Evolutionary conservation across 2,329 filamentous ascomycete species (phyloP).

Genomic region (Immersiporthe knoxdaviesiana): DNA sequence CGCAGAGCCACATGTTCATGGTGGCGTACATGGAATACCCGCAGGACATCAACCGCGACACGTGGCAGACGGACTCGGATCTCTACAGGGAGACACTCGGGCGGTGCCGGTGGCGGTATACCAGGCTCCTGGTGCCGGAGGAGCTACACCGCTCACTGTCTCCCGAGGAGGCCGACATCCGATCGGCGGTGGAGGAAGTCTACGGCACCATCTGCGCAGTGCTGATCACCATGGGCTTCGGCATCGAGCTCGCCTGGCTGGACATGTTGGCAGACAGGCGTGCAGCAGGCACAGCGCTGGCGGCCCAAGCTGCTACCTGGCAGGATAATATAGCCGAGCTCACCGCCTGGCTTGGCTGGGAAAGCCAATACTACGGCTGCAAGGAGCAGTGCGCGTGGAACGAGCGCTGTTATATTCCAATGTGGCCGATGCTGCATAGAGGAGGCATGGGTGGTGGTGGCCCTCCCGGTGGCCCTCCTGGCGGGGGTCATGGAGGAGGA

Average conservation of each 20-base stretch:
- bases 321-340: constrained; percentile 44
- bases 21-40: constrained; percentile 52
- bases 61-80: constrained; percentile 40
- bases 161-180: constrained; percentile 43
- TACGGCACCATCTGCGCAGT: constrained; percentile 46
- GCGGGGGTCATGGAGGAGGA: constrained; percentile 28
- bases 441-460: constrained; percentile 15
- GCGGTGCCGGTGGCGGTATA: constrained; percentile 48
- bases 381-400: constrained; percentile 45
- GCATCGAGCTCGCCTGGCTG: constrained; percentile 46
- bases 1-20: constrained; percentile 47
- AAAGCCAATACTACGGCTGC: constrained; percentile 49
- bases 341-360: constrained; percentile 56
- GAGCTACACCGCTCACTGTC: constrained; percentile 34
- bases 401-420: constrained; percentile 53
- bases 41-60: constrained; percentile 11
- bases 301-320: constrained; percentile 34
- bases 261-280: constrained; percentile 3
- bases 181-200: constrained; percentile 46
- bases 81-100: constrained; percentile 44
- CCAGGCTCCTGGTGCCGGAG: constrained; percentile 39
- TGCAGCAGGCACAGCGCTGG: constrained; percentile 15
- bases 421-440: constrained; percentile 48
- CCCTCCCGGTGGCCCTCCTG: constrained; percentile 20
- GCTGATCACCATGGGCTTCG: constrained; percentile 47